Conservation (phyloP, 176 grass and related monocot species). For the Guadua angustifolia region DNA sequence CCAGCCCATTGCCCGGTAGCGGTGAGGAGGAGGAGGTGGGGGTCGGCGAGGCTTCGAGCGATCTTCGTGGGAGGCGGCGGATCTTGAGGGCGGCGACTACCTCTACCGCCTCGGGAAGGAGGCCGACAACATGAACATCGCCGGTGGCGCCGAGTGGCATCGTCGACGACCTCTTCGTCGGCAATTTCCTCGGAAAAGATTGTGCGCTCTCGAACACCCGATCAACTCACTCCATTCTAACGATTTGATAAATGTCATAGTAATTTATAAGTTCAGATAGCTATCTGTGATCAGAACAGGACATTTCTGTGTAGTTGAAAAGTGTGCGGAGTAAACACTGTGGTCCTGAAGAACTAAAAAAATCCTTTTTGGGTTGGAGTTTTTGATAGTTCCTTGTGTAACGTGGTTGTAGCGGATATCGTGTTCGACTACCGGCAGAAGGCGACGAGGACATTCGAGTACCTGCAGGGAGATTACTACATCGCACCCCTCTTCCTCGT, state of each 20-base stretch:
- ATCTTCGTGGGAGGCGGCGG: conserved; percentile 80
- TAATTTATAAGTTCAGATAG: neutral
- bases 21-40: conserved; percentile 16
- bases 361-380: neutral
- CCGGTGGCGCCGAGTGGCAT: conserved; percentile 71
- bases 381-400: conserved; percentile 19
- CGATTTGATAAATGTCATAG: neutral
- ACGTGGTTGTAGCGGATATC: conserved; percentile 75
- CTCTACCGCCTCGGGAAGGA: conserved; percentile 85
- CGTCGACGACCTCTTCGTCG: conserved; percentile 84
- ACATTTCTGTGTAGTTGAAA: neutral
- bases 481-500: conserved; percentile 86
- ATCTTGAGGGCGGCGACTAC: conserved; percentile 74
- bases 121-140: conserved; percentile 85
- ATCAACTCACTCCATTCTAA: neutral
- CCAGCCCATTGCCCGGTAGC: conserved; percentile 40
- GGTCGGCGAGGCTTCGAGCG: conserved; percentile 45
- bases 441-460: conserved; percentile 82
- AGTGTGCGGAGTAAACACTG: neutral
- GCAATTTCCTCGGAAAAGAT: conserved; percentile 83
- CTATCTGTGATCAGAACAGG: conserved; percentile 3
- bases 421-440: conserved; percentile 97
- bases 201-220: conserved; percentile 29
- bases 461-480: conserved; percentile 91
- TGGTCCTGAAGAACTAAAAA: neutral